Conservation (phyloP, 2,329 filamentous ascomycete genomes). For the Fusarium fracticaudum region DNA sequence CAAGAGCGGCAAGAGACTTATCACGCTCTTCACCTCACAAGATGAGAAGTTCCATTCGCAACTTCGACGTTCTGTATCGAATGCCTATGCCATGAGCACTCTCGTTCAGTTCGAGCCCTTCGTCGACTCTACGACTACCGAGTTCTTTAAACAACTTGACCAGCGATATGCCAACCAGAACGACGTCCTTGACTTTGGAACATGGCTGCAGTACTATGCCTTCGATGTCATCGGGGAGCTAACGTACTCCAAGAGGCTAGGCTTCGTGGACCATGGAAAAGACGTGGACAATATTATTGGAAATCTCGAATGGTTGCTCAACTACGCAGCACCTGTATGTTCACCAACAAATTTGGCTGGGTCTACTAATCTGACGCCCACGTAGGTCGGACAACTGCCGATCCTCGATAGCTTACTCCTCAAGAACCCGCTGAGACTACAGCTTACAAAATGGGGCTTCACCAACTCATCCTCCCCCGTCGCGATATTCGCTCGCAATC, state of each 20-base stretch:
- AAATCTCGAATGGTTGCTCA: slow-evolving; percentile 27
- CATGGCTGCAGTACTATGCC: slow-evolving; percentile 34
- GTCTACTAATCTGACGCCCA: neutral
- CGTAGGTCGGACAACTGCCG: slow-evolving; percentile 7
- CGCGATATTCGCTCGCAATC: neutral
- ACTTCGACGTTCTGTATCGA: neutral
- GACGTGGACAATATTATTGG: slow-evolving; percentile 28
- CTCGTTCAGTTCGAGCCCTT: slow-evolving; percentile 5
- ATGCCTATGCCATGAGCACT: slow-evolving; percentile 2
- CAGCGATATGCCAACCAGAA: neutral
- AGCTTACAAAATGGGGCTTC: neutral
- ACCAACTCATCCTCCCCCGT: neutral
- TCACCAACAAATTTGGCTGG: fast-evolving
- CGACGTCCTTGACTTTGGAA: slow-evolving; percentile 7
- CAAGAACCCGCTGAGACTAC: slow-evolving; percentile 2
- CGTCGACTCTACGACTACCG: neutral
- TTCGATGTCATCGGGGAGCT: slow-evolving; percentile 32
- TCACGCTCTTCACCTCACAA: slow-evolving; percentile 3
- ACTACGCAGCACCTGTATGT: slow-evolving; percentile 23
- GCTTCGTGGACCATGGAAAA: slow-evolving; percentile 22
- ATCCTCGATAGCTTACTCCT: neutral
- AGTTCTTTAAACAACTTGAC: neutral
- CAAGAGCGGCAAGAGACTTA: neutral
- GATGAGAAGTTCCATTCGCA: slow-evolving; percentile 7
- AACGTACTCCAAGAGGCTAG: slow-evolving; percentile 21